Base-by-base conservation (phyloP, 75 land plant genomes). In the Selaginella tamariscina region DNA sequence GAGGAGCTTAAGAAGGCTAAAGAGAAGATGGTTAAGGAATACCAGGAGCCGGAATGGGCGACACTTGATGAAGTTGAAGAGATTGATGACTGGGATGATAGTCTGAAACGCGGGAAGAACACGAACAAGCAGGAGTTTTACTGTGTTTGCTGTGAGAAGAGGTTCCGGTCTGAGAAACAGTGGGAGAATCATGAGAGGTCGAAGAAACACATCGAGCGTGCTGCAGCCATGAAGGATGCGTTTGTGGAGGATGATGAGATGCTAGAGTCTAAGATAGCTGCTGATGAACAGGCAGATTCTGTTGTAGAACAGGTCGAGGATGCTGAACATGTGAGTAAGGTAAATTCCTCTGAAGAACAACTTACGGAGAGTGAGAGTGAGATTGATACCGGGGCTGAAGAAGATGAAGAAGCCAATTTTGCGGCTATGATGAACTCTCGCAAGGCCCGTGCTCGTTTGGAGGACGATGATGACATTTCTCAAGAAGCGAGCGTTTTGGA, bases 131-230 rank as follows among this genome's bases (percentile, higher is more conserved):
- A 75, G 29, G 95, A 89, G 55, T 75, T 83, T 1, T 85, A 88
- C 65, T 90, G 96, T 54, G 79, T 88, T 64, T 73, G 78, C 21
- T 90, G 96, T 39, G 76, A 74, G 49, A 90, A 90, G 84, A 85
- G 81, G 56, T 91, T 91, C 55, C 85, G 79, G 77, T 87, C 91
- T 8, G 86, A 83, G 18, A 87, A 94, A 86, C 98, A 94, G 59
- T 90, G 96, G 98, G 79, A 81, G 68, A 94, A 94, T 56, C 98
- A 94, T 32, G 98, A 94, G 79, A 80, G 86, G 79, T 94, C 98
- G 0, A 94, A 90, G 81, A 94, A 94, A 78, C 98, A 94, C 33
- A 73, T 79, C 66, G 91, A 85, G 72, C 83, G 77, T 56, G 82
- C 81, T 15, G 76, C 77, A 0, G 84, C 86, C 63, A 71, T 94